Evolutionary conservation across 345 rosid species (phyloP).

Genomic region (Nephelium lappaceum): DNA sequence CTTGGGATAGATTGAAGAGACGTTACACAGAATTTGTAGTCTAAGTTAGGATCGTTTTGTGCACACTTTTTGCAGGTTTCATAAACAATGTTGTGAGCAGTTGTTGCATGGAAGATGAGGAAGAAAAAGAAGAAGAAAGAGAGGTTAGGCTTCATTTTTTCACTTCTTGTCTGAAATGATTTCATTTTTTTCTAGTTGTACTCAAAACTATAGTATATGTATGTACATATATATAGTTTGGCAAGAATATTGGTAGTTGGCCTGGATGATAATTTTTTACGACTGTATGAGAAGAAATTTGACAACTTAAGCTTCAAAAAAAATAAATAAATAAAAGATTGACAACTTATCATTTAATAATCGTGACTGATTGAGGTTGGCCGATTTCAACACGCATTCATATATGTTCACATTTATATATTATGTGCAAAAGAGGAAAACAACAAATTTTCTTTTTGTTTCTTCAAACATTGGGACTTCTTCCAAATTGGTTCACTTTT

Average conservation of each 20-base stretch:
- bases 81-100: conserved; percentile 30
- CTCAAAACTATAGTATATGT: not conserved
- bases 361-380: too few relatives aligned
- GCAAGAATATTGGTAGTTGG: not conserved
- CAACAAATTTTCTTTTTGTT: too few relatives aligned
- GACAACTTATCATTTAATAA: too few relatives aligned
- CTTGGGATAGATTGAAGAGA: conserved; percentile 42
- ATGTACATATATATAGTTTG: not conserved
- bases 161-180: not conserved
- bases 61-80: conserved; percentile 54
- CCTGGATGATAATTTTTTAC: not conserved
- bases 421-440: too few relatives aligned
- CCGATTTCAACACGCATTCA: too few relatives aligned
- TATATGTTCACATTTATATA: too few relatives aligned
- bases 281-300: not conserved
- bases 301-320: too few relatives aligned
- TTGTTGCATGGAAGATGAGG: conserved; percentile 7
- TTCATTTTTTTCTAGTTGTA: not conserved
- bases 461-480: too few relatives aligned
- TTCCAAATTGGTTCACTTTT: too few relatives aligned
- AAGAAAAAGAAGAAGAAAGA: conserved; percentile 15
- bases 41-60: conserved; percentile 38
- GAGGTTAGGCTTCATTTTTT: conserved; percentile 24
- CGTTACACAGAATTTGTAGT: conserved; percentile 46
- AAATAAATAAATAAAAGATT: too few relatives aligned